A percentile compares a stretch with the other conserved stretches of the same genome.
Conservation (phyloP, 2,329 filamentous ascomycete species). For the Bipolaris oryzae region DNA sequence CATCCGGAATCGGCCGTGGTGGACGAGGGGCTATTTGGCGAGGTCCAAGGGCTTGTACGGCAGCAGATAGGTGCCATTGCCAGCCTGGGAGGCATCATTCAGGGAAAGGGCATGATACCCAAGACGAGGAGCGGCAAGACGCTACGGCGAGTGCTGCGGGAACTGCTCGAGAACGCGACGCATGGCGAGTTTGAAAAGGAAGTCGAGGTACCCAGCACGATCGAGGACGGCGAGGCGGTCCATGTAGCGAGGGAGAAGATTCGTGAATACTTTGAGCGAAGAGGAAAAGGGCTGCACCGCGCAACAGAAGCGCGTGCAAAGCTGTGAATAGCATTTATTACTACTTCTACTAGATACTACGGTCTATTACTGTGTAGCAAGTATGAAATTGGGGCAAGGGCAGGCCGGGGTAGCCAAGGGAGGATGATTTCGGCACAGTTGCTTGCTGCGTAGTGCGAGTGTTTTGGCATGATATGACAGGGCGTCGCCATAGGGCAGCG, state of each 20-base stretch:
- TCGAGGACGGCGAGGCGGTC: constrained; percentile 79
- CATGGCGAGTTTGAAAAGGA: constrained; percentile 73
- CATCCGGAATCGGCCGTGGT: constrained; percentile 61
- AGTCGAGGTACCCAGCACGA: constrained; percentile 79
- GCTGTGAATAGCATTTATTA: constrained; percentile 40
- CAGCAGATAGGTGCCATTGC: constrained; percentile 87
- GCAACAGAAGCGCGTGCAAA: constrained; percentile 52
- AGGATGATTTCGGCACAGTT: no score
- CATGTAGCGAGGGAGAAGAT: constrained; percentile 74
- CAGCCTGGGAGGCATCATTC: constrained; percentile 81
- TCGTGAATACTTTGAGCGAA: constrained; percentile 73
- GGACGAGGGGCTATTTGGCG: constrained; percentile 57
- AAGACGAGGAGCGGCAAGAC: constrained; percentile 95
- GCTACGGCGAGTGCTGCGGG: constrained; percentile 77
- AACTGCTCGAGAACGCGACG: constrained; percentile 82
- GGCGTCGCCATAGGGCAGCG: no score
- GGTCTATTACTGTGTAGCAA: no score
- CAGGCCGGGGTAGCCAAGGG: no score
- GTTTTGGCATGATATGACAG: no score
- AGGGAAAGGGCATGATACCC: constrained; percentile 84
- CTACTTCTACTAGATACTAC: no score
- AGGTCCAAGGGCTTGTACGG: constrained; percentile 75
- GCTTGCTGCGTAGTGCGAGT: no score
- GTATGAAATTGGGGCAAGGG: no score
- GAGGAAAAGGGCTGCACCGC: constrained; percentile 45